Evolutionary conservation across 1,284 basidiomycete genomes (phyloP).

Genomic region (Boletus mariae): DNA sequence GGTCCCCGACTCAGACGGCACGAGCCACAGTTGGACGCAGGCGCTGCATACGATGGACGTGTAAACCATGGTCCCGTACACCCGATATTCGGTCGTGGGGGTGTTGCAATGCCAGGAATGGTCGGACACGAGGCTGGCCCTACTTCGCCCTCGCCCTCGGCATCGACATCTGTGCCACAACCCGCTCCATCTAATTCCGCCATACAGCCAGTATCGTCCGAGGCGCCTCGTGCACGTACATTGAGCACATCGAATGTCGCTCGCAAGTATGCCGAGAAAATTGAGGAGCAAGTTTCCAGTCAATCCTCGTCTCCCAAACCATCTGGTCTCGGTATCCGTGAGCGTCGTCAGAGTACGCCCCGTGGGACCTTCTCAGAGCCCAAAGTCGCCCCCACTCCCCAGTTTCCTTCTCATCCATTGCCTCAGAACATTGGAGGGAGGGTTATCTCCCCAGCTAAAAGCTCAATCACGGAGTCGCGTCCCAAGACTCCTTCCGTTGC

Average conservation of each 20-base stretch:
- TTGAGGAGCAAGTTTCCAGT: constrained; percentile 24
- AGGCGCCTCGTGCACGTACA: constrained; percentile 29
- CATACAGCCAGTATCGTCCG: constrained; percentile 9
- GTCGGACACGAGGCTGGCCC: constrained; percentile 8
- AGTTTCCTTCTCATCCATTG: constrained; percentile 28
- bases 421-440: constrained; percentile 18
- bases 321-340: constrained; percentile 22
- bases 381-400: constrained; percentile 38
- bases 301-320: constrained; percentile 18
- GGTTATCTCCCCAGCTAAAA: constrained; percentile 12
- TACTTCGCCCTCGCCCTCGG: constrained; percentile 24
- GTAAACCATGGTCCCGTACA: constrained; percentile 51
- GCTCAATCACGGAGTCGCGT: constrained; percentile 14
- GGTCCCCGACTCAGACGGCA: constrained; percentile 66
- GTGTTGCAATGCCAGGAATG: constrained; percentile 71
- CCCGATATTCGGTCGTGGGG: constrained; percentile 69
- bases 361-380: constrained; percentile 27
- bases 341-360: constrained; percentile 38
- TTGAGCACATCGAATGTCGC: constrained; percentile 35
- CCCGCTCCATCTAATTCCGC: not conserved
- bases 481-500: constrained; percentile 16
- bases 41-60: constrained; percentile 65
- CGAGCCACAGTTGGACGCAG: constrained; percentile 65
- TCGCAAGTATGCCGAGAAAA: constrained; percentile 37
- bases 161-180: constrained; percentile 9